Evolutionary conservation across 2,329 filamentous ascomycete genomes (phyloP), one percentile per base, ranked within the genome.

Genomic region (Sphaerostilbella broomeana): DNA sequence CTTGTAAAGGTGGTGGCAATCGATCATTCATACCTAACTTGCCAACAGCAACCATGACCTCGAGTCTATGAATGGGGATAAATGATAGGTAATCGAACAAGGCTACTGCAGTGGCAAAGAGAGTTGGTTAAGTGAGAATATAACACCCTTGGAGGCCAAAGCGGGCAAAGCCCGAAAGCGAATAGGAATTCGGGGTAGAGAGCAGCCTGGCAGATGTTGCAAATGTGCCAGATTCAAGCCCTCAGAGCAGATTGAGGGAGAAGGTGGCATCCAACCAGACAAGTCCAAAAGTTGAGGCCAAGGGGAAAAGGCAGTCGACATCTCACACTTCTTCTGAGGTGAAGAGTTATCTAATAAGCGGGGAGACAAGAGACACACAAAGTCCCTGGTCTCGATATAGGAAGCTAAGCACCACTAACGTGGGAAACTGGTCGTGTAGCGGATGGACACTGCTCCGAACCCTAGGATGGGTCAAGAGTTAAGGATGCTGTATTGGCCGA

Each of bases 401-500:
- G 34, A 31, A 34, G n/a, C n/a, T n/a, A n/a, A n/a, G n/a, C n/a
- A n/a, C n/a, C n/a, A n/a, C n/a, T n/a, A n/a, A n/a, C n/a, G n/a
- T 38, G 16, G 26, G 29, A 19, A 33, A 18, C 34, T 38, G 15
- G 22, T 20, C 12, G 22, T 19, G 17, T 28, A 36, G 36, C 36
- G 33, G 30, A 29, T 31, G 38, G 38, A 36, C 32, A 31, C 38
- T 30, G 25, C 22, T 34, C 29, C 40, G 29, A 38, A 37, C 40
- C 40, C 40, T 38, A 38, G 29, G 30, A 19, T 38, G 19, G 35
- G 35, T 42, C 40, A 38, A 42, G 29, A 34, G 35, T n/a, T 38
- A 42, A 34, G 34, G 35, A 42, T 42, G 35, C 40, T 31, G 35
- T 37, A 35, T 36, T 42, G 34, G 34, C 37, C 40, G 40, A 30